These are phyloP conservation scores for Moelleriella libera DNA, from an alignment of 2,329 filamentous ascomycete genomes.

Conservation along the genomic window DNA sequence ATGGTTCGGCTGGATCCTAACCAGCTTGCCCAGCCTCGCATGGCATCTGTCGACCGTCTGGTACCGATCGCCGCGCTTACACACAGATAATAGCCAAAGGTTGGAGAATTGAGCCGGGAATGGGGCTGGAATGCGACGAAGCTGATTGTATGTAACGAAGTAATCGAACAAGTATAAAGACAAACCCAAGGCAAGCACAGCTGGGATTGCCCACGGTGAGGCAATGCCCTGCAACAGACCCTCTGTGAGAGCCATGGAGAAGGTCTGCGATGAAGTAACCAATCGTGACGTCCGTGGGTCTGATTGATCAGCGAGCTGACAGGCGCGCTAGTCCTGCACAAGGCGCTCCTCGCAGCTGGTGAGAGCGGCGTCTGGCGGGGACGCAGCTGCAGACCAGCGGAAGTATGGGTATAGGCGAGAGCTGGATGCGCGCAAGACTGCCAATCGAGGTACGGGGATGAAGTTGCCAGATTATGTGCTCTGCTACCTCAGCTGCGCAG, in stretches of 20 bases:
- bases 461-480: too few species aligned
- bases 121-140: conserved; percentile 45
- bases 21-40: conserved; percentile 61
- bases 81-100: conserved; percentile 61
- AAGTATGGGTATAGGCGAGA: too few species aligned
- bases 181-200: conserved; percentile 31
- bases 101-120: conserved; percentile 56
- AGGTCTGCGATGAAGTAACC: too few species aligned
- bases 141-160: conserved; percentile 35
- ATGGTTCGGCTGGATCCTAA: conserved; percentile 75
- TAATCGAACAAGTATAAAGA: conserved; percentile 46
- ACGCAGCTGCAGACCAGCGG: too few species aligned
- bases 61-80: conserved; percentile 52
- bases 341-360: too few species aligned
- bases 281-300: too few species aligned
- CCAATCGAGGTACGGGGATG: too few species aligned
- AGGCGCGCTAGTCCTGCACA: too few species aligned
- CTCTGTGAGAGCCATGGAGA: conserved; percentile 9
- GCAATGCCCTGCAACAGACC: conserved; percentile 14
- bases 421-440: too few species aligned
- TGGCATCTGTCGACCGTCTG: conserved; percentile 56
- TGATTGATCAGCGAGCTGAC: too few species aligned
- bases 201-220: conserved; percentile 31
- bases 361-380: too few species aligned
- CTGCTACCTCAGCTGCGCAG: too few species aligned